Evolutionary conservation across 2,329 filamentous ascomycete species (phyloP).

Genomic region (Blumeria graminis): DNA sequence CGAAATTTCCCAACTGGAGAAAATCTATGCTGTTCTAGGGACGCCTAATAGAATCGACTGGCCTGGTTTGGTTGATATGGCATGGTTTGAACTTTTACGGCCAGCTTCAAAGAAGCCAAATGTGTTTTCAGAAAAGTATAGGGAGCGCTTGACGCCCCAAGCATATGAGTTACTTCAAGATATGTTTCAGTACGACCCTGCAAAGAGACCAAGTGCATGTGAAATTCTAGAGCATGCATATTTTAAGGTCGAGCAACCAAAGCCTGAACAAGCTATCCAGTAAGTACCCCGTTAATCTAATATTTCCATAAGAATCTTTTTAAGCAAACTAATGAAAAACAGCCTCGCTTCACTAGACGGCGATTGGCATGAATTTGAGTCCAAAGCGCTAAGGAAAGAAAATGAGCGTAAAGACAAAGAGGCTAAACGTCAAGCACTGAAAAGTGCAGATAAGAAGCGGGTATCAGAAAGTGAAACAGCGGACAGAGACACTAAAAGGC

Average conservation of each 20-base stretch:
- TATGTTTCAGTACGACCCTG: slow-evolving; percentile 81
- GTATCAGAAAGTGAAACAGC: not conserved
- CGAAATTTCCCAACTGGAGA: slow-evolving; percentile 89
- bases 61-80: slow-evolving; percentile 79
- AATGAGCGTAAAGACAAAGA: slow-evolving; percentile 40
- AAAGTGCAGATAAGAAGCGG: slow-evolving; percentile 1
- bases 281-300: slow-evolving; percentile 22
- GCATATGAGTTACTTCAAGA: slow-evolving; percentile 60
- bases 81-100: slow-evolving; percentile 84
- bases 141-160: slow-evolving; percentile 48
- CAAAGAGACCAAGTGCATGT: slow-evolving; percentile 56
- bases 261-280: slow-evolving; percentile 56
- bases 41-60: slow-evolving; percentile 68
- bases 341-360: slow-evolving; percentile 57
- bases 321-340: slow-evolving; percentile 10
- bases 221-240: slow-evolving; percentile 73
- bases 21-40: slow-evolving; percentile 81
- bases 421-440: slow-evolving; percentile 7
- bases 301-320: not conserved
- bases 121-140: slow-evolving; percentile 65
- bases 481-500: not conserved
- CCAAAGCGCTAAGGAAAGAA: slow-evolving; percentile 77
- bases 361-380: slow-evolving; percentile 98
- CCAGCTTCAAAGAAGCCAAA: slow-evolving; percentile 49
- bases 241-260: slow-evolving; percentile 62